Conservation (phyloP, 2,329 filamentous ascomycete species). For the Plenodomus biglobosus region DNA sequence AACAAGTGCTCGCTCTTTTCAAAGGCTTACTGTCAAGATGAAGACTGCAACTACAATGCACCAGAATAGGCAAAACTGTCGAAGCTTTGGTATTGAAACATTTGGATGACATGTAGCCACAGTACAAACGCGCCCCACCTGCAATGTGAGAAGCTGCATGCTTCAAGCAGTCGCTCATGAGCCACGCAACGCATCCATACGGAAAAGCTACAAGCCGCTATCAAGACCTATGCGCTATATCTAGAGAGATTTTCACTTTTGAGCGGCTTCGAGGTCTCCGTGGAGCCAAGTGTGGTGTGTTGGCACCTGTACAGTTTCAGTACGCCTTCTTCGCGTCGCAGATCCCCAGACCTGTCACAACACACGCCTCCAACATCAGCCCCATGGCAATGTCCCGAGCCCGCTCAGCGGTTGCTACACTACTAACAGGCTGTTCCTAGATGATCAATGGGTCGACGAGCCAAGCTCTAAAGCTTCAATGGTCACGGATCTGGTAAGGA, state of each 20-base stretch:
- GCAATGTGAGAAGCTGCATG: conserved; percentile 15
- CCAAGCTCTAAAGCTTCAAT: conserved; percentile 39
- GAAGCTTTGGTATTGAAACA: conserved; percentile 25
- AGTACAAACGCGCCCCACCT: conserved; percentile 15
- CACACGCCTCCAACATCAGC: conserved; percentile 35
- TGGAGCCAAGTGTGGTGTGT: conserved; percentile 25
- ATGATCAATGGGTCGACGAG: conserved; percentile 31
- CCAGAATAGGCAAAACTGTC: neutral
- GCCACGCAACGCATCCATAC: conserved; percentile 25
- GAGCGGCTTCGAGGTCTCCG: conserved; percentile 38
- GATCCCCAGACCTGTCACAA: conserved; percentile 42
- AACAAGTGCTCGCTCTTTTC: conserved; percentile 2
- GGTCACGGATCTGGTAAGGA: conserved; percentile 32
- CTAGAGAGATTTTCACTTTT: conserved; percentile 14
- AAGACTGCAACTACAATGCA: neutral
- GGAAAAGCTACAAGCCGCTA: conserved; percentile 34
- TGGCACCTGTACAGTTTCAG: conserved; percentile 43
- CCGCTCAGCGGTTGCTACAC: conserved; percentile 33
- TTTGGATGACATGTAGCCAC: conserved; percentile 15
- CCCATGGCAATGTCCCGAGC: conserved; percentile 24
- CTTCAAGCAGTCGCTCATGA: conserved; percentile 22
- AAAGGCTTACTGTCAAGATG: neutral
- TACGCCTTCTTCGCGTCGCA: conserved; percentile 39
- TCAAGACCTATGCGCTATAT: conserved; percentile 28
- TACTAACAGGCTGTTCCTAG: conserved; percentile 28